Conservation (phyloP, 108 stramenopile genomes). For the Bacterosira constricta region DNA sequence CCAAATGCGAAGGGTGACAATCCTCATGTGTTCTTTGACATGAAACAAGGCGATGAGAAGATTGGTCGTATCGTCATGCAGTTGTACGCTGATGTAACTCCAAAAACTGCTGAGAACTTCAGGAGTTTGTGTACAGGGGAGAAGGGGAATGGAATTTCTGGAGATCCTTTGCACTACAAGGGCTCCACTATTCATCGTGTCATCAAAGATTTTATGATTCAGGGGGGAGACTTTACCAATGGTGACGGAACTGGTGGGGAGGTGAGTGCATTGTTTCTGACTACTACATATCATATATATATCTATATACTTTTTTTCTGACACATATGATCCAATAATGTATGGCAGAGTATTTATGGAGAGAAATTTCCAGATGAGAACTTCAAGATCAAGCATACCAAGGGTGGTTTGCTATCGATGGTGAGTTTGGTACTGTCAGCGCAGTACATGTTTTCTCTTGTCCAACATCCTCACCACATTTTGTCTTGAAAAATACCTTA, state of each 20-base stretch:
- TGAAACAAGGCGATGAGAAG: constrained; percentile 83
- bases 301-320: neutral
- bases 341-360: constrained; percentile 92
- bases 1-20: constrained; percentile 82
- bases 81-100: constrained; percentile 90
- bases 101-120: constrained; percentile 99
- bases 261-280: constrained; percentile 3
- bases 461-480: neutral
- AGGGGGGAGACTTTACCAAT: constrained; percentile 93
- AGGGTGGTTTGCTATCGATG: constrained; percentile 79
- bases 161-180: constrained; percentile 91
- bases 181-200: constrained; percentile 93
- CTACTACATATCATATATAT: no score
- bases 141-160: constrained; percentile 70
- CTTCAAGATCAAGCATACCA: constrained; percentile 88
- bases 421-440: constrained; percentile 38
- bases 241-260: constrained; percentile 94
- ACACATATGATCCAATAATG: neutral
- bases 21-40: constrained; percentile 93
- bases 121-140: constrained; percentile 95
- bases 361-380: constrained; percentile 92
- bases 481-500: neutral
- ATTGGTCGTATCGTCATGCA: constrained; percentile 87
- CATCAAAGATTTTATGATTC: constrained; percentile 93
- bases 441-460: neutral